Percentiles rank a stretch among this genome's conserved stretches.
These are phyloP conservation scores for Talaromyces albobiverticillius DNA, from an alignment of 2,329 filamentous ascomycete genomes.

Conservation along the genomic window DNA sequence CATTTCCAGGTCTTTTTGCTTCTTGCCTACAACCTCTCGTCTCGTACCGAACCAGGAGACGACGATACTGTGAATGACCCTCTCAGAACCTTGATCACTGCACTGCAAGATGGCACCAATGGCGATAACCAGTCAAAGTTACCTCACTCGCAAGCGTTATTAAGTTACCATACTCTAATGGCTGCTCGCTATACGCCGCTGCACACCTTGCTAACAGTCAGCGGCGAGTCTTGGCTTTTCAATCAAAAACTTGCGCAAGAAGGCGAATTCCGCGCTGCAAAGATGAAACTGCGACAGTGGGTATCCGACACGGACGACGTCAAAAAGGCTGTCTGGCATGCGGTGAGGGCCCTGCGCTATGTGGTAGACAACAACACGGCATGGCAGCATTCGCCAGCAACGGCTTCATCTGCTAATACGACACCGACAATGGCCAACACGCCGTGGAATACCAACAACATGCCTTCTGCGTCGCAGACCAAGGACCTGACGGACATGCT, in stretches of 20 bases:
- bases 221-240: conserved; percentile 36
- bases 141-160: conserved; percentile 17
- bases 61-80: conserved; percentile 9
- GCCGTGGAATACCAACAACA: conserved; percentile 3
- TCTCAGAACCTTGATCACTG: conserved; percentile 16
- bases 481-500: conserved; percentile 25
- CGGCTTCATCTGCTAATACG: neutral
- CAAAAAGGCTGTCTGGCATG: conserved; percentile 32
- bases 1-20: conserved; percentile 24
- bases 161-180: conserved; percentile 29
- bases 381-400: neutral
- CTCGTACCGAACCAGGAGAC: conserved; percentile 10
- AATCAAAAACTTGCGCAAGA: conserved; percentile 32
- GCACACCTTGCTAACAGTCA: conserved; percentile 30
- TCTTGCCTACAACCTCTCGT: conserved; percentile 20
- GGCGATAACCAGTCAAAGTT: neutral
- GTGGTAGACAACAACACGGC: conserved; percentile 9
- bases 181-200: conserved; percentile 30
- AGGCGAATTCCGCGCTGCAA: conserved; percentile 29
- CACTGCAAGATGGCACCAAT: conserved; percentile 8
- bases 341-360: conserved; percentile 21
- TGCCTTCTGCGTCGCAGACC: neutral
- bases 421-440: neutral
- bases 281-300: conserved; percentile 28
- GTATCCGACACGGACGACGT: conserved; percentile 24